Percentiles rank a stretch among this genome's conserved stretches.
These are phyloP conservation scores for Auricularia auricula-judae DNA, from an alignment of 768 basidiomycete genomes.

Conservation along the genomic window DNA sequence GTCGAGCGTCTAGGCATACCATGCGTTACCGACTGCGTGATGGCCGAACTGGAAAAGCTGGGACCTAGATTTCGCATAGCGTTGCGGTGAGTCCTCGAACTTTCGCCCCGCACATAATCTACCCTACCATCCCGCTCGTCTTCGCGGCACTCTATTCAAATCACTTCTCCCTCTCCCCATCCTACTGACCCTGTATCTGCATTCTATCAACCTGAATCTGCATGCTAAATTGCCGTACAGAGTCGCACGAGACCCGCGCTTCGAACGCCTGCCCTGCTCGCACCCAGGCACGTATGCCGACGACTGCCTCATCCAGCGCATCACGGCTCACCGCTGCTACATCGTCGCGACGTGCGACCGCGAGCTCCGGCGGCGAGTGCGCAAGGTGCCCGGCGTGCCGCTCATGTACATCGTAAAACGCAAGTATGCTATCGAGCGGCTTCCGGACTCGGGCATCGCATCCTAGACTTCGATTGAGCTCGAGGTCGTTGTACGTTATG, in stretches of 20 bases:
- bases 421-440: constrained; percentile 86
- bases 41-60: constrained; percentile 96
- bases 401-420: constrained; percentile 94
- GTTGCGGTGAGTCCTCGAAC: constrained; percentile 51
- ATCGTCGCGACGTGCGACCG: constrained; percentile 97
- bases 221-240: constrained; percentile 29
- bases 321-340: constrained; percentile 90
- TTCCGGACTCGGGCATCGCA: constrained; percentile 92
- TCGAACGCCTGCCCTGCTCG: constrained; percentile 85
- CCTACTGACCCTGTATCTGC: constrained; percentile 1
- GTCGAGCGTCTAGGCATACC: constrained; percentile 68
- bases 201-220: too few species aligned
- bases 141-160: too few species aligned
- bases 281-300: constrained; percentile 98
- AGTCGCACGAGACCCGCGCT: constrained; percentile 92
- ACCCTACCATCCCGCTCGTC: background rate
- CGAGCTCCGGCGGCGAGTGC: constrained; percentile 82
- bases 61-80: constrained; percentile 94
- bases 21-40: constrained; percentile 97
- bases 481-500: background rate
- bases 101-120: background rate
- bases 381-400: constrained; percentile 87
- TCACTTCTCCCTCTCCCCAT: background rate
- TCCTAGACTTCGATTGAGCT: background rate
- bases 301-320: constrained; percentile 94